Conservation (phyloP, 805 yeast genomes). For the Metschnikowia dekortorum region DNA sequence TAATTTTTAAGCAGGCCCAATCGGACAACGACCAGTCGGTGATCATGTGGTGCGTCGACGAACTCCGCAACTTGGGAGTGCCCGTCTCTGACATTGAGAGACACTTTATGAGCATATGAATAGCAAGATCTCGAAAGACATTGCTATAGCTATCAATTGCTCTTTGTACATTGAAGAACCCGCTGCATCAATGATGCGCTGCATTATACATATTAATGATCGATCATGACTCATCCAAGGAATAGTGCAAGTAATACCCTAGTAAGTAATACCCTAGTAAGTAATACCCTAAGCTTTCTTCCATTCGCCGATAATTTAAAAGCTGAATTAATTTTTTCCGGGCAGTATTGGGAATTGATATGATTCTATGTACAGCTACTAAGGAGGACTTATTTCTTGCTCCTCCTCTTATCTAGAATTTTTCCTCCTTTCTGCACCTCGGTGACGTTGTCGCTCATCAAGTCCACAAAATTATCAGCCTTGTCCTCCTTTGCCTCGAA, state of each 20-base stretch:
- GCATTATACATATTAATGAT: too few species aligned
- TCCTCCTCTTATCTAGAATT: constrained; percentile 41
- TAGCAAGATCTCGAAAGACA: too few species aligned
- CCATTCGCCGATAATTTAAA: too few species aligned
- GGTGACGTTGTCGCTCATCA: constrained; percentile 54
- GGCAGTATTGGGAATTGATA: too few species aligned
- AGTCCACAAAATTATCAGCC: constrained; percentile 50
- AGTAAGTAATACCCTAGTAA: too few species aligned
- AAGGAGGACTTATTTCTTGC: constrained; percentile 18
- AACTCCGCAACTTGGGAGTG: constrained; percentile 26
- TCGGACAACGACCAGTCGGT: constrained; percentile 19
- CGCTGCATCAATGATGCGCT: too few species aligned
- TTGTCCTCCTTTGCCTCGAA: constrained; percentile 25
- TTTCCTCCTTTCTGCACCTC: constrained; percentile 57
- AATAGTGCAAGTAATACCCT: too few species aligned
- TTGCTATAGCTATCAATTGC: too few species aligned
- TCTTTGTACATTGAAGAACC: too few species aligned
- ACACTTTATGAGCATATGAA: neutral
- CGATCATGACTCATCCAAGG: too few species aligned
- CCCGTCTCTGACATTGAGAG: constrained; percentile 8
- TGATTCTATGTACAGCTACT: neutral
- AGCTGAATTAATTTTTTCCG: too few species aligned
- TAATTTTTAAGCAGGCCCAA: constrained; percentile 22
- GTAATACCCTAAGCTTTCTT: too few species aligned
- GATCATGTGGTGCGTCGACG: constrained; percentile 28